Evolutionary conservation across 2,329 filamentous ascomycete genomes (phyloP).

Genomic region (Arthrinium phaeospermum): DNA sequence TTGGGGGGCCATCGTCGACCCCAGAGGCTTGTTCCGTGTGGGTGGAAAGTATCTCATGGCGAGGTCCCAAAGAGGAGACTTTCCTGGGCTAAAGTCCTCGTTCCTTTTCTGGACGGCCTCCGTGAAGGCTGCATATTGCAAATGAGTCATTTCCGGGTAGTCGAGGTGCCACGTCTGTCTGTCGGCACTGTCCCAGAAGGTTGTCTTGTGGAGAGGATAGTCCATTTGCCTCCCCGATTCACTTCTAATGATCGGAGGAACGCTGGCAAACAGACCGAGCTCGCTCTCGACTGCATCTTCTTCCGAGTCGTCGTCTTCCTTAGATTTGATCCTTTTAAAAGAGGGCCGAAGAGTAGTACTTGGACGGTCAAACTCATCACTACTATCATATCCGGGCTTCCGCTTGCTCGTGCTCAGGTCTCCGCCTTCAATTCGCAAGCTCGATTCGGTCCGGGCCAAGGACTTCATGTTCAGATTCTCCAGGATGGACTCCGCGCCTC

Average conservation of each 20-base stretch:
- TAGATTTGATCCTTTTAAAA: conserved; percentile 63
- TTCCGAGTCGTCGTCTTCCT: conserved; percentile 44
- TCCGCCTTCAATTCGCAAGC: conserved; percentile 30
- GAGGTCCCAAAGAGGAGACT: conserved; percentile 58
- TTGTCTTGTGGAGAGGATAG: conserved; percentile 58
- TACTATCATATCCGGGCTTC: conserved; percentile 57
- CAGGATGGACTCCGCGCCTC: conserved; percentile 53
- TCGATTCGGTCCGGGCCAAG: conserved; percentile 30
- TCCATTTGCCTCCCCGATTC: conserved; percentile 64
- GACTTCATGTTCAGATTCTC: conserved; percentile 52
- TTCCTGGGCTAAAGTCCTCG: conserved; percentile 60
- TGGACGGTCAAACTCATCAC: conserved; percentile 54
- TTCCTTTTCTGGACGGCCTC: conserved; percentile 54
- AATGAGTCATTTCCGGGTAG: conserved; percentile 68
- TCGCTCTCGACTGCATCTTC: conserved; percentile 37
- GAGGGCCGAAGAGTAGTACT: conserved; percentile 48
- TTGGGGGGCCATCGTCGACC: conserved; percentile 26
- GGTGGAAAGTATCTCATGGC: conserved; percentile 66
- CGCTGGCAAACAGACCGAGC: conserved; percentile 51
- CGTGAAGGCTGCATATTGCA: conserved; percentile 62
- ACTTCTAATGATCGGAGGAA: conserved; percentile 55
- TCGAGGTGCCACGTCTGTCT: conserved; percentile 63
- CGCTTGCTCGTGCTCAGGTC: conserved; percentile 60
- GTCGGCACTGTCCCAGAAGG: conserved; percentile 63
- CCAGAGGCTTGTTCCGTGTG: conserved; percentile 32